Conservation (phyloP, 78 protist species). For the Tieghemostelium lacteum region DNA sequence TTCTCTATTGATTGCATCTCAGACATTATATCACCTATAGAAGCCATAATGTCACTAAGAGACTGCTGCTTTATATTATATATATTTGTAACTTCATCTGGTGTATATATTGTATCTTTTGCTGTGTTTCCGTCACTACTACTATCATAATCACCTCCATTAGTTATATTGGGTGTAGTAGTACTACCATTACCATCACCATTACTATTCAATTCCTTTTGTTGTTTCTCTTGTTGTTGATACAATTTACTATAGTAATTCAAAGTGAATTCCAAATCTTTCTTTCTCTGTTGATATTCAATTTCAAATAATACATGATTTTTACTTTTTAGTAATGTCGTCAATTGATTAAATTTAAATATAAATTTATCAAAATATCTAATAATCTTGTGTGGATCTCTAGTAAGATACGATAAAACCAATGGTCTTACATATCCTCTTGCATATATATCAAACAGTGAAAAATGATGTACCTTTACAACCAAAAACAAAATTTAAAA, state of each 20-base stretch:
- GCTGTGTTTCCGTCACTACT: neutral
- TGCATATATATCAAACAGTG: constrained; percentile 78
- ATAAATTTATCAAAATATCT: constrained; percentile 50
- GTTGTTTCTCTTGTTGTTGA: neutral
- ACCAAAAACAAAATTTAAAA: too few relatives aligned
- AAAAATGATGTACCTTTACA: constrained; percentile 86
- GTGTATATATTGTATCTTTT: neutral
- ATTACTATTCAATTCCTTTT: neutral
- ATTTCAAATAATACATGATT: constrained; percentile 56
- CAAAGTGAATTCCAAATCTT: constrained; percentile 50
- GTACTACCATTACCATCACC: neutral
- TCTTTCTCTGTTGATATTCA: constrained; percentile 34
- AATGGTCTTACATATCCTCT: constrained; percentile 85
- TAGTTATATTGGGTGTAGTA: too few relatives aligned
- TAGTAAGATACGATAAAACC: constrained; percentile 59
- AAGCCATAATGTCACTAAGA: neutral
- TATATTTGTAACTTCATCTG: neutral
- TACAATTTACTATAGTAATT: neutral
- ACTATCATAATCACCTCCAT: neutral
- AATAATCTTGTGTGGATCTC: constrained; percentile 63
- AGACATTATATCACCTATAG: neutral
- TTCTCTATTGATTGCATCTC: constrained; percentile 9
- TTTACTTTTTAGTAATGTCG: constrained; percentile 12
- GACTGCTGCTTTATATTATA: too few relatives aligned
- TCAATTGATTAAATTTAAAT: constrained; percentile 18